These are phyloP conservation scores for Lagenidium giganteum DNA, from an alignment of 352 stramenopile genomes.

Conservation along the genomic window DNA sequence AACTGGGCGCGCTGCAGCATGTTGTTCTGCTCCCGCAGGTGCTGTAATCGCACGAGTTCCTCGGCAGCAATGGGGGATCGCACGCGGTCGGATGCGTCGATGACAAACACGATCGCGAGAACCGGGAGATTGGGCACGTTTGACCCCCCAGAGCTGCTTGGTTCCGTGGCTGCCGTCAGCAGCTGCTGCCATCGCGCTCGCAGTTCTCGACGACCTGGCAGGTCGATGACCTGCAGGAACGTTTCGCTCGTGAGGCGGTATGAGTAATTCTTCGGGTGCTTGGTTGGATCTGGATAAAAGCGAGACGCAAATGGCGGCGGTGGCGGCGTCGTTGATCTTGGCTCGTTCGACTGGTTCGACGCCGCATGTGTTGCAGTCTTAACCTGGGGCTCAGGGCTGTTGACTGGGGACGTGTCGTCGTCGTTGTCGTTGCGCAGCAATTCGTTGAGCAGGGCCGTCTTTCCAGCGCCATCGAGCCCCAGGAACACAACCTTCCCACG, in stretches of 20 bases:
- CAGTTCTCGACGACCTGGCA: conserved; percentile 26
- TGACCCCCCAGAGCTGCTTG: too few species aligned
- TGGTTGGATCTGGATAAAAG: conserved; percentile 22
- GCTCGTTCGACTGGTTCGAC: too few species aligned
- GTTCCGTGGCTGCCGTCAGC: background rate
- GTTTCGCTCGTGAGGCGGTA: conserved; percentile 37
- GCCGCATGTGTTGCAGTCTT: too few species aligned
- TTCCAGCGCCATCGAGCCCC: conserved; percentile 53
- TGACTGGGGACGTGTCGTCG: conserved; percentile 10
- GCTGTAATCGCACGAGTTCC: conserved; percentile 46
- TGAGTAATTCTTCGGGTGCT: background rate
- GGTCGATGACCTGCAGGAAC: conserved; percentile 43
- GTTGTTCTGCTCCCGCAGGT: conserved; percentile 23
- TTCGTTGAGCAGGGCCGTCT: conserved; percentile 48
- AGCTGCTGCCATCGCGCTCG: conserved; percentile 32
- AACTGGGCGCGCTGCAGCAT: conserved; percentile 28
- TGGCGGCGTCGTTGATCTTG: background rate
- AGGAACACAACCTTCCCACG: conserved; percentile 40
- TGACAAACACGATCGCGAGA: conserved; percentile 40
- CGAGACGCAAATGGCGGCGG: too few species aligned
- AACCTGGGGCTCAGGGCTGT: too few species aligned
- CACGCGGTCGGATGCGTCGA: conserved; percentile 34
- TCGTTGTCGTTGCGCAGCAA: conserved; percentile 23
- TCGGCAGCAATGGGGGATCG: conserved; percentile 45
- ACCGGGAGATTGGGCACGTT: conserved; percentile 21